Evolutionary conservation across 176 grass and related monocot species (phyloP).

Genomic region (Musa itinerans): DNA sequence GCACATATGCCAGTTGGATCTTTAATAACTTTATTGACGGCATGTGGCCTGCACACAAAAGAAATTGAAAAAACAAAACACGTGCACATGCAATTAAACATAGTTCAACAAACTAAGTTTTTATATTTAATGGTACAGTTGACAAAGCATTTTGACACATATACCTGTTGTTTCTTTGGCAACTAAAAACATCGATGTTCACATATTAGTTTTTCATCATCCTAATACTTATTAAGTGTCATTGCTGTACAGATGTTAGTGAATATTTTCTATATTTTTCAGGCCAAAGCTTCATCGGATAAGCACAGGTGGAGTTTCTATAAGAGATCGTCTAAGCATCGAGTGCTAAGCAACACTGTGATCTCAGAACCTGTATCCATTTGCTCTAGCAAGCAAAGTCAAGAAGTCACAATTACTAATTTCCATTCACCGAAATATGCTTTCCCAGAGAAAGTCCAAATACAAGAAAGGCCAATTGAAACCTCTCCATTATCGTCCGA

Average conservation of each 20-base stretch:
- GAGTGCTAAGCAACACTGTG: conserved; percentile 18
- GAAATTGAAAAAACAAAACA: neutral
- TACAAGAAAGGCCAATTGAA: conserved; percentile 1
- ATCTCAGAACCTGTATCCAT: conserved; percentile 21
- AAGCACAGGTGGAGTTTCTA: conserved; percentile 5
- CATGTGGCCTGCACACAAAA: neutral
- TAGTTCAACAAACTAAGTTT: neutral
- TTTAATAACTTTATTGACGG: neutral
- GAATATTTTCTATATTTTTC: neutral
- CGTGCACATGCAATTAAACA: neutral
- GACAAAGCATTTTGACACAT: neutral
- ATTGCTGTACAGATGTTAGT: neutral
- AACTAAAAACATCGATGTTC: neutral
- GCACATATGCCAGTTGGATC: neutral
- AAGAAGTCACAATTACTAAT: neutral
- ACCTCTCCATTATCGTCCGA: neutral
- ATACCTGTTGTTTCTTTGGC: too few relatives aligned
- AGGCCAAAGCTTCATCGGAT: conserved; percentile 18
- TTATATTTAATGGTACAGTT: too few relatives aligned
- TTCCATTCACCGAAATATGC: conserved; percentile 14
- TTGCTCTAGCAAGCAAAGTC: conserved; percentile 16
- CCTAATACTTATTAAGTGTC: neutral
- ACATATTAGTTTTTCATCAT: neutral
- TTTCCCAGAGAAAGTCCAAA: neutral
- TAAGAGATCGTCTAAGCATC: conserved; percentile 15